Conservation (phyloP, 306 rosid genomes). For the Begonia fuchsioides region DNA sequence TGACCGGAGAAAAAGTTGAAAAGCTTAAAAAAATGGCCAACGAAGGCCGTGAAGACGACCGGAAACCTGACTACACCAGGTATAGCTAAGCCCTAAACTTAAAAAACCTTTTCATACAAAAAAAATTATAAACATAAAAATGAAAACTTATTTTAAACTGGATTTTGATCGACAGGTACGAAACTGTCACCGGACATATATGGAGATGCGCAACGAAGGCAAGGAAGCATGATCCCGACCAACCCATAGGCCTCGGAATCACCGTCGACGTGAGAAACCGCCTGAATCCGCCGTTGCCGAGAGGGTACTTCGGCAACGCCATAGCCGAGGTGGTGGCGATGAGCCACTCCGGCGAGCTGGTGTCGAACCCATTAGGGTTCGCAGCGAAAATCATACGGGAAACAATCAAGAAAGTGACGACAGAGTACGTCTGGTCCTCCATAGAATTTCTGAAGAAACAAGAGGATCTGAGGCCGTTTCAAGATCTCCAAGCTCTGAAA, state of each 20-base stretch:
- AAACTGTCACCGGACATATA: constrained; percentile 27
- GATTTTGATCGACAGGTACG: constrained; percentile 10
- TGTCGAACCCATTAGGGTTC: constrained; percentile 30
- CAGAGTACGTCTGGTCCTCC: constrained; percentile 24
- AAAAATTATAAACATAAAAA: too few species aligned
- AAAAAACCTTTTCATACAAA: too few species aligned
- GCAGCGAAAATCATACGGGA: constrained; percentile 36
- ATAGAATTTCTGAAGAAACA: constrained; percentile 32
- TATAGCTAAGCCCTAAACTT: constrained; percentile 15
- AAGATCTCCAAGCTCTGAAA: constrained; percentile 23
- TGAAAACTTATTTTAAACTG: too few species aligned
- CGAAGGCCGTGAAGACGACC: constrained; percentile 4
- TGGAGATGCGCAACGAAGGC: constrained; percentile 58
- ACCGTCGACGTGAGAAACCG: constrained; percentile 32
- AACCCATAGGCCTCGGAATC: constrained; percentile 22
- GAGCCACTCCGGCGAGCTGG: constrained; percentile 28
- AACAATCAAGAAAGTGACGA: constrained; percentile 28
- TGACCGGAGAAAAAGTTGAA: constrained; percentile 28
- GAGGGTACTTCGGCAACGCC: constrained; percentile 49
- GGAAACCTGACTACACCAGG: constrained; percentile 20
- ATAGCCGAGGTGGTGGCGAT: constrained; percentile 33
- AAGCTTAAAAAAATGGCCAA: constrained; percentile 24
- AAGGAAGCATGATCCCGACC: constrained; percentile 19
- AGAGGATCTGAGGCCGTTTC: constrained; percentile 28
- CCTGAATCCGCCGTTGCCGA: constrained; percentile 32